Evolutionary conservation across 352 stramenopile species (phyloP).

Genomic region (Globisporangium heterothallicum): DNA sequence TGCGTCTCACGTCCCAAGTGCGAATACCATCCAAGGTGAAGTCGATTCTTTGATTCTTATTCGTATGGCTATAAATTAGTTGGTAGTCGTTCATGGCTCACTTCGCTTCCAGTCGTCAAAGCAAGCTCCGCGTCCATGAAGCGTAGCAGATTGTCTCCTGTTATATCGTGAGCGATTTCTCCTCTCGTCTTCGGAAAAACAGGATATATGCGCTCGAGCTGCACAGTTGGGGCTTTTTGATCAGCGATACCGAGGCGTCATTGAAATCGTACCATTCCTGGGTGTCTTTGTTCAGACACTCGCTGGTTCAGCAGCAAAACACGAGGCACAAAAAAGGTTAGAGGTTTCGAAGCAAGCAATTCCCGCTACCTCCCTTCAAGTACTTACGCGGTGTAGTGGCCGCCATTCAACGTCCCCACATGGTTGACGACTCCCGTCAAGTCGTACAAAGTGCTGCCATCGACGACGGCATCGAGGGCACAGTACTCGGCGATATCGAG

Average conservation of each 20-base stretch:
- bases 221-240: constrained; percentile 59
- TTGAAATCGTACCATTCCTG: constrained; percentile 83
- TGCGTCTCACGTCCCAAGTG: no score
- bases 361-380: neutral
- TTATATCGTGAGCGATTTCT: constrained; percentile 63
- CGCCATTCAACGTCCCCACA: constrained; percentile 66
- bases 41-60: no score
- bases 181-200: constrained; percentile 60
- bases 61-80: no score
- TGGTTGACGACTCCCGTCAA: constrained; percentile 77
- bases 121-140: no score
- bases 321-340: neutral
- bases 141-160: no score
- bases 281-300: constrained; percentile 63
- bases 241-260: constrained; percentile 51
- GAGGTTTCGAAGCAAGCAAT: neutral
- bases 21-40: no score
- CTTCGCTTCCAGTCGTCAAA: no score
- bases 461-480: constrained; percentile 53
- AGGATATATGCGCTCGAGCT: constrained; percentile 77
- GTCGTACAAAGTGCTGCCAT: constrained; percentile 70
- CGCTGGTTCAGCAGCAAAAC: constrained; percentile 18
- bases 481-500: constrained; percentile 74
- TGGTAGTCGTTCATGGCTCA: no score
- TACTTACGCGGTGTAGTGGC: constrained; percentile 81